Percentiles rank a stretch among this genome's conserved stretches.
Conservation (phyloP, 176 grass and related monocot species). For the Zoysia pacifica region DNA sequence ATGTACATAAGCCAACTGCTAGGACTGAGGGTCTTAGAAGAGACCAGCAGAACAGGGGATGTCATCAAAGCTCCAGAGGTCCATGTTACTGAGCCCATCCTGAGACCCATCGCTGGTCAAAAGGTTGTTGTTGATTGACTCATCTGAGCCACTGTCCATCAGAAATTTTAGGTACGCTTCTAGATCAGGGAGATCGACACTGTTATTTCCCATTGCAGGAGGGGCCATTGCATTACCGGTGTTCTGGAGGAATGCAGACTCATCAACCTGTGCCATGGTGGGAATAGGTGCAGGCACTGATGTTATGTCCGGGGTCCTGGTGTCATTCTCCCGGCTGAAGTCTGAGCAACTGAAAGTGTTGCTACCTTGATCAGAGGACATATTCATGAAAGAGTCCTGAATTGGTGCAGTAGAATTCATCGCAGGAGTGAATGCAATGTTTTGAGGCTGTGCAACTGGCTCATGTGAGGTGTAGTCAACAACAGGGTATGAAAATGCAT, state of each 20-base stretch:
- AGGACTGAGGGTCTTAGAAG: slow-evolving; percentile 18
- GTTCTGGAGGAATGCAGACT: slow-evolving; percentile 38
- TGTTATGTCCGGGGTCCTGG: slow-evolving; percentile 47
- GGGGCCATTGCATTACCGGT: neutral
- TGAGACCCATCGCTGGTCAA: slow-evolving; percentile 47
- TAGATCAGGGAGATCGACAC: slow-evolving; percentile 47
- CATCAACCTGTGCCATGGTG: slow-evolving; percentile 22
- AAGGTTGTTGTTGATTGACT: slow-evolving; percentile 50
- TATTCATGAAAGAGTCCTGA: slow-evolving; percentile 46
- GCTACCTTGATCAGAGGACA: slow-evolving; percentile 74
- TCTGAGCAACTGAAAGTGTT: slow-evolving; percentile 51
- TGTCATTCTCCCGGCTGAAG: slow-evolving; percentile 50
- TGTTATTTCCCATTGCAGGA: slow-evolving; percentile 24
- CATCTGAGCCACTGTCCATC: slow-evolving; percentile 53
- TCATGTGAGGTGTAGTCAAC: slow-evolving; percentile 37
- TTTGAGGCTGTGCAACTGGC: slow-evolving; percentile 40
- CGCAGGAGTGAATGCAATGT: slow-evolving; percentile 24
- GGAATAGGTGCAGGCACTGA: slow-evolving; percentile 38
- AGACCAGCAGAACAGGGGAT: slow-evolving; percentile 43
- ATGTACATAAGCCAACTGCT: slow-evolving; percentile 41
- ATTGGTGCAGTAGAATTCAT: slow-evolving; percentile 21
- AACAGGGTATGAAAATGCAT: slow-evolving; percentile 32
- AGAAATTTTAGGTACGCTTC: slow-evolving; percentile 74
- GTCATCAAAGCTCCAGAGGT: slow-evolving; percentile 85
- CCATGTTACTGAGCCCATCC: slow-evolving; percentile 46